Base-by-base conservation (phyloP, 345 rosid species). In the Ricinus communis region DNA sequence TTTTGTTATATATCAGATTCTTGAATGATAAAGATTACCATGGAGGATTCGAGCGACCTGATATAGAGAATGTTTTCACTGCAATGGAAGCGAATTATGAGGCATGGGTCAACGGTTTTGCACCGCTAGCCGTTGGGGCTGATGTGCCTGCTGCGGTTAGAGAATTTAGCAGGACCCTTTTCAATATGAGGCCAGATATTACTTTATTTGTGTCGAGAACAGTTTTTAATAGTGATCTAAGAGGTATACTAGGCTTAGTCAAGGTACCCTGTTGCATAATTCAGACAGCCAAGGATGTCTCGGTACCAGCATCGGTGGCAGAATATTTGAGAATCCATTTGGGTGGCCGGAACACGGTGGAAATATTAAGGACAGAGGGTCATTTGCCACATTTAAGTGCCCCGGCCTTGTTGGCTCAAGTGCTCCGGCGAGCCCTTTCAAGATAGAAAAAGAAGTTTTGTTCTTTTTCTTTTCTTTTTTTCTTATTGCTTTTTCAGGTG, bases 141-240 rank as follows among this genome's bases (percentile, higher is more conserved):
- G 98, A 93, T 66, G 96, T 93, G 41, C 96, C 96, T 0, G 76
- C 74, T 5, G 98, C 96, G 49, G 93, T 93, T 24, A 83, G 90
- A 43, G 96, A 93, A 72, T 90, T 90, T 58, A 90, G 95, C 76
- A 80, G 91, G 77, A 93, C 98, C 22, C 72, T 93, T 41, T 93
- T 93, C 80, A 93, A 93, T 55, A 93, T 93, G 98, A 84, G 98
- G 46, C 96, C 96, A 0, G 96, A 93, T 78, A 93, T 93, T 15
- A 73, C 98, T 1, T 68, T 93, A 5, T 86, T 85, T 60, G 93
- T 90, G 0, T 83, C 79, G 0, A 75, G 85, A 43, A 86, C 89
- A n/a, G 93, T 89, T 3, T 89, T 93, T 52, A 83, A 73, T 31
- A 82, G 89, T 40, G 98, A 93, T 72, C 66, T 87, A 5, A 81